Evolutionary conservation across 495 filamentous ascomycete species (phyloP).

Genomic region (Cudoniella acicularis): DNA sequence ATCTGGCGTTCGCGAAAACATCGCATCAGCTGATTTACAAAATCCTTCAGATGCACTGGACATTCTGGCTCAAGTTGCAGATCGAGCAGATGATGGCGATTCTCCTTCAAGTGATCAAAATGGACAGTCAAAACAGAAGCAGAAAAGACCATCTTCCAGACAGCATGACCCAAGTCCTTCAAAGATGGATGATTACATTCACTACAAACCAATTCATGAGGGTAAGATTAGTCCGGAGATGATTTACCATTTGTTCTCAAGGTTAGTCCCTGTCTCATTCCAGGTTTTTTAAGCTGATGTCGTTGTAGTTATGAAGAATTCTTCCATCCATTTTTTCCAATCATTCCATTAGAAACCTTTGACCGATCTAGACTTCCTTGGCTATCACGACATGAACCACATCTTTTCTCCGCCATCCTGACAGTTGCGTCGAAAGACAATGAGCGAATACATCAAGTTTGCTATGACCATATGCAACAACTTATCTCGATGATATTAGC

Average conservation of each 20-base stretch:
- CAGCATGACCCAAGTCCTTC: slow-evolving; percentile 1
- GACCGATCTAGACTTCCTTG: slow-evolving; percentile 41
- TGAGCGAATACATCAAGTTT: slow-evolving; percentile 53
- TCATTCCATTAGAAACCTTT: slow-evolving; percentile 54
- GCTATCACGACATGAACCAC: slow-evolving; percentile 49
- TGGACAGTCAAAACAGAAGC: slow-evolving; percentile 7
- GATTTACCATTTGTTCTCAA: slow-evolving; percentile 22
- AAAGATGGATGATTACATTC: slow-evolving; percentile 17
- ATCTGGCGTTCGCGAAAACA: slow-evolving; percentile 21
- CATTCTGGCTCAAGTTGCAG: slow-evolving; percentile 43
- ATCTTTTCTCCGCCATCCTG: slow-evolving; percentile 59
- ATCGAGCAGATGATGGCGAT: slow-evolving; percentile 28
- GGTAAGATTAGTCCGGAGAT: slow-evolving; percentile 19
- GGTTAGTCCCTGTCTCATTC: background rate
- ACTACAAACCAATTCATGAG: slow-evolving; percentile 25
- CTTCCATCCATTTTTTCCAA: slow-evolving; percentile 61
- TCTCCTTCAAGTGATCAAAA: slow-evolving; percentile 15
- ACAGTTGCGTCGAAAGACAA: slow-evolving; percentile 61
- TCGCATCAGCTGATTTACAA: slow-evolving; percentile 37
- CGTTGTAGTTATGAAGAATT: slow-evolving; percentile 29
- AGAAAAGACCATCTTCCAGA: background rate
- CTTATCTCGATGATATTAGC: slow-evolving; percentile 57
- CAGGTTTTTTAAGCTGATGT: background rate
- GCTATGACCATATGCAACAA: slow-evolving; percentile 60
- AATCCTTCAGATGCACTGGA: slow-evolving; percentile 46